These are phyloP conservation scores for Blastocladiella britannica DNA, from an alignment of 192 early-diverging fungal genomes.

Conservation along the genomic window DNA sequence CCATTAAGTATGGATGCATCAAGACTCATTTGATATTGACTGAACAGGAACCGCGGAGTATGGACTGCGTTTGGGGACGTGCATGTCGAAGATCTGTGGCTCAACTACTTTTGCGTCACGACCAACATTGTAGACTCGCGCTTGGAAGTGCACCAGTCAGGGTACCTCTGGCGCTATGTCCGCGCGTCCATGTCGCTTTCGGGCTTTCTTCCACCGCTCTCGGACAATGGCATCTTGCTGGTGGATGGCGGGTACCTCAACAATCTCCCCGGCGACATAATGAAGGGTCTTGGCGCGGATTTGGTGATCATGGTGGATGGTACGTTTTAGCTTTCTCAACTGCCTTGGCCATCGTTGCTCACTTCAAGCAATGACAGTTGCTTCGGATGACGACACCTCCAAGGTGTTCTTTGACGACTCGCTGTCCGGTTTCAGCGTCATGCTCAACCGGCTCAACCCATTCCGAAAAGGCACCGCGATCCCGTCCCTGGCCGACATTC, in stretches of 20 bases:
- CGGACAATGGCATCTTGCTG: conserved; percentile 90
- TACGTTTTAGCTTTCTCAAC: conserved; percentile 12
- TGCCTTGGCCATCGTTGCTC: conserved; percentile 54
- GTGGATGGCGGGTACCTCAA: conserved; percentile 97
- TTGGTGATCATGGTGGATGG: conserved; percentile 2
- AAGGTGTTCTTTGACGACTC: conserved; percentile 77
- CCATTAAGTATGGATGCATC: conserved; percentile 1
- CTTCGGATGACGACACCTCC: conserved; percentile 77
- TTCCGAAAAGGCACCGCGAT: conserved; percentile 44
- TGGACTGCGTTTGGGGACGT: conserved; percentile 88
- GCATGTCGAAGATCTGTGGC: conserved; percentile 94
- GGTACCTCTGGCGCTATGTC: conserved; percentile 92
- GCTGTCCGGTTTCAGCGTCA: conserved; percentile 78
- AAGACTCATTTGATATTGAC: conserved; percentile 4
- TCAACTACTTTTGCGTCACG: conserved; percentile 83
- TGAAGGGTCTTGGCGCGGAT: conserved; percentile 10
- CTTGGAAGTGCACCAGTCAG: conserved; percentile 74
- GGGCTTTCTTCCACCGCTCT: conserved; percentile 86
- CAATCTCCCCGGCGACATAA: conserved; percentile 77
- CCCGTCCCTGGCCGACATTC: conserved; percentile 82
- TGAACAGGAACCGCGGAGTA: conserved; percentile 58
- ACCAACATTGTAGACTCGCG: conserved; percentile 93
- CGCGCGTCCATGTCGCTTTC: conserved; percentile 95
- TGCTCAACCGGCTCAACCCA: conserved; percentile 64
- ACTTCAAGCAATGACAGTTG: conserved; percentile 87